Evolutionary conservation across 2,329 filamentous ascomycete genomes (phyloP).

Genomic region (Leptographium flavum): DNA sequence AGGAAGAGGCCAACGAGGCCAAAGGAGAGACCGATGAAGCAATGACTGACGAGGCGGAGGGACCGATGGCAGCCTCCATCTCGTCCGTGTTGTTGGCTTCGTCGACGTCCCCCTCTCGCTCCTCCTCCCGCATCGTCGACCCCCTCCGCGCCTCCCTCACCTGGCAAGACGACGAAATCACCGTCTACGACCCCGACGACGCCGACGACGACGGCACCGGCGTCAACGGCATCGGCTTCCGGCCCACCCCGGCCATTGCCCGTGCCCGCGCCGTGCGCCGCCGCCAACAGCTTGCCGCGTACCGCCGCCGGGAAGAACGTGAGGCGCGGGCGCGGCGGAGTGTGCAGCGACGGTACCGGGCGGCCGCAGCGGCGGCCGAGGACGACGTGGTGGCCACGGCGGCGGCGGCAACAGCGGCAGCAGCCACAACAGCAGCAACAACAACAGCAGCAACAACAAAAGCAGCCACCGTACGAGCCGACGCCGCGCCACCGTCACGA

Average conservation of each 20-base stretch:
- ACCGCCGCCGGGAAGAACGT: conserved; percentile 43
- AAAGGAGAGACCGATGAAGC: too few species aligned
- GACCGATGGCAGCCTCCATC: not conserved
- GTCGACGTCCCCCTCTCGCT: too few species aligned
- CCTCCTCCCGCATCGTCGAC: conserved; percentile 25
- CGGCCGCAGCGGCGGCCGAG: conserved; percentile 8
- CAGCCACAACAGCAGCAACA: not conserved
- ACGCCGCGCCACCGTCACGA: not conserved
- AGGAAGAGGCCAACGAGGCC: too few species aligned
- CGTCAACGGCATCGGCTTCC: conserved; percentile 55
- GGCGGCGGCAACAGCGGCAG: not conserved
- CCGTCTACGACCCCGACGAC: conserved; percentile 49
- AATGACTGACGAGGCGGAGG: too few species aligned
- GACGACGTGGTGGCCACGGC: too few species aligned
- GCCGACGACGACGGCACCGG: conserved; percentile 53
- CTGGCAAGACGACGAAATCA: conserved; percentile 56
- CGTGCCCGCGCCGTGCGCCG: conserved; percentile 41
- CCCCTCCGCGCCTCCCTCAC: conserved; percentile 45
- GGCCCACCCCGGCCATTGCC: conserved; percentile 46
- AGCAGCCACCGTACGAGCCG: not conserved
- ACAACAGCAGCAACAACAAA: not conserved
- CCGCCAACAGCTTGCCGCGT: conserved; percentile 47
- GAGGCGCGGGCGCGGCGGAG: conserved; percentile 44
- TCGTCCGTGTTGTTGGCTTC: not conserved
- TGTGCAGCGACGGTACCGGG: conserved; percentile 27